Evolutionary conservation across 306 rosid genomes (phyloP), one percentile per base, ranked within the genome.

Genomic region (Medicago ruthenica): DNA sequence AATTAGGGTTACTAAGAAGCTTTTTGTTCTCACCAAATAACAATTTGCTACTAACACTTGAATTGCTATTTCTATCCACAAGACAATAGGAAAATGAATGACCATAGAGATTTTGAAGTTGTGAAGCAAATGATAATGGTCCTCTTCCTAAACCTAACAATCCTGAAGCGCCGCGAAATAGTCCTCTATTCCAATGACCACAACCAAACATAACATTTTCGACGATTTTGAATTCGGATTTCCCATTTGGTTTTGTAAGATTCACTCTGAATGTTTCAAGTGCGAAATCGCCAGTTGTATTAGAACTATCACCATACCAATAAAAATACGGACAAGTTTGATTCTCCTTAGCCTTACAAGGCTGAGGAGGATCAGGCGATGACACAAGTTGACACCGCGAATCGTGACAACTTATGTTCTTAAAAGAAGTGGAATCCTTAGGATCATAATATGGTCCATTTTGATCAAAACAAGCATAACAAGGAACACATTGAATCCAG

Each of bases 171-270:
- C 98, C 98, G 74, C 84, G 94, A 66, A 93, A 93, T 7, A 91
- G 79, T 6, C 98, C 98, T 86, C 95, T 82, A 79, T 93, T 93
- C 98, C 97, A 93, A 83, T 93, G 98, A 7, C 98, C 97, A 55
- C 97, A 92, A 12, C 97, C 96, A 40, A 92, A 92, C 96, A 88
- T 90, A 36, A 92, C 83, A 82, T 87, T 54, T 54, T 54, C 27
- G 27, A 54, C 27, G 14, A 18, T 54, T 54, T 54, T 54, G 27
- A 54, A 9, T 1, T 8, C 27, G 7, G 60, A 17, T 54, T 75
- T 60, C 24, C 87, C 86, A 0, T 70, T 50, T 44, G 74, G 54
- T 8, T 76, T 17, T 3, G 91, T 90, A 14, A 90, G 85, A 54
- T 90, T 92, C 7, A 92, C 84, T 0, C 92, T 88, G 58, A 92